A percentile compares a stretch with the other conserved stretches of the same genome.
Evolutionary conservation across 176 grass and related monocot genomes (phyloP).

Genomic region (Zea luxurians): DNA sequence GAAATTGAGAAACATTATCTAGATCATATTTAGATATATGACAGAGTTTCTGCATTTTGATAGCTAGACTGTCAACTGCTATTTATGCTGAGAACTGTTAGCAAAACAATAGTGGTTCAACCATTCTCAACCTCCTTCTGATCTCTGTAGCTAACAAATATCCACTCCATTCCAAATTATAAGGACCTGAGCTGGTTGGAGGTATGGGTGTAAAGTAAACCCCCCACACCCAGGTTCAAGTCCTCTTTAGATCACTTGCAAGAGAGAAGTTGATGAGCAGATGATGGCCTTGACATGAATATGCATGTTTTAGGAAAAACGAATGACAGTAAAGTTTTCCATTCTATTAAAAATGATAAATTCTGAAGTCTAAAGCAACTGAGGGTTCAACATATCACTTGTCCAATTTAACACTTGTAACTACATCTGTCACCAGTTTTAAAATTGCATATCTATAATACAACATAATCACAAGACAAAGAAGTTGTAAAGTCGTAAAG

Average conservation of each 20-base stretch:
- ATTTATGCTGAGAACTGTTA: not conserved
- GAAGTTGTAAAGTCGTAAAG: too few relatives aligned
- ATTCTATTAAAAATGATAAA: too few relatives aligned
- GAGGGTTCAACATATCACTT: too few relatives aligned
- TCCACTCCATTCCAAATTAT: constrained; percentile 27
- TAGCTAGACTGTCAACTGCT: not conserved
- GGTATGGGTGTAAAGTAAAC: constrained; percentile 2
- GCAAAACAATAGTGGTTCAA: not conserved
- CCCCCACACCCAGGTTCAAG: not conserved
- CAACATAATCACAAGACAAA: constrained; percentile 29
- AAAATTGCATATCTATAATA: constrained; percentile 16
- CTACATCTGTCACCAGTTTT: not conserved
- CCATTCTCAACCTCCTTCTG: not conserved
- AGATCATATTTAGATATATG: constrained; percentile 3
- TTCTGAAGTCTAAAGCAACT: too few relatives aligned
- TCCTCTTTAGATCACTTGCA: too few relatives aligned
- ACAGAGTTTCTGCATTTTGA: not conserved
- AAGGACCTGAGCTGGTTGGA: not conserved
- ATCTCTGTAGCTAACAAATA: not conserved
- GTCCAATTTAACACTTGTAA: too few relatives aligned
- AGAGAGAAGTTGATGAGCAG: too few relatives aligned
- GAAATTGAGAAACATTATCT: not conserved
- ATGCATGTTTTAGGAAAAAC: too few relatives aligned
- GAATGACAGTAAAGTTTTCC: too few relatives aligned
- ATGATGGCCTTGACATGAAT: too few relatives aligned